Percentiles rank a stretch among this genome's conserved stretches.
These are phyloP conservation scores for Poteriospumella lacustris DNA, from an alignment of 108 stramenopile species.

Conservation along the genomic window DNA sequence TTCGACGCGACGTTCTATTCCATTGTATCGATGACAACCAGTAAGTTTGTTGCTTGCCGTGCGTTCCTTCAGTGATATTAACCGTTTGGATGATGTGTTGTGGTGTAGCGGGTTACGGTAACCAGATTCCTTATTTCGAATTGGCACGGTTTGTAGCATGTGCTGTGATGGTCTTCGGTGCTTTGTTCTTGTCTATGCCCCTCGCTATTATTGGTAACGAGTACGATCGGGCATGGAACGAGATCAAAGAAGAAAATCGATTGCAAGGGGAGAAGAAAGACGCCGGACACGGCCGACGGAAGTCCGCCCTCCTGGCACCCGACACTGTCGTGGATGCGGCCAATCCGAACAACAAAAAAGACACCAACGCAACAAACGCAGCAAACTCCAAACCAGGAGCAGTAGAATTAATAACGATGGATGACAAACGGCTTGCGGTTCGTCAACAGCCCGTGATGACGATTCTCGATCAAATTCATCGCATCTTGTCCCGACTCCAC, in stretches of 20 bases:
- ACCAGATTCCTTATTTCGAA: background rate
- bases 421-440: too few species aligned
- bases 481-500: too few species aligned
- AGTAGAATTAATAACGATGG: too few species aligned
- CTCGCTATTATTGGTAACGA: slow-evolving; percentile 26
- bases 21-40: slow-evolving; percentile 15
- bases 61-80: background rate
- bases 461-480: too few species aligned
- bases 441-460: too few species aligned
- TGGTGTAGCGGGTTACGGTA: slow-evolving; percentile 10
- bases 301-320: too few species aligned
- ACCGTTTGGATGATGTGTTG: background rate
- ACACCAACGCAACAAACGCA: too few species aligned
- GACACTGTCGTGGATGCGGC: too few species aligned
- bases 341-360: too few species aligned
- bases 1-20: slow-evolving; percentile 12
- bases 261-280: background rate
- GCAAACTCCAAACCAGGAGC: too few species aligned
- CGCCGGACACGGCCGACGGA: too few species aligned
- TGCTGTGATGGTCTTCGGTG: background rate
- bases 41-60: slow-evolving; percentile 13
- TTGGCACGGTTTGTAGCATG: background rate
- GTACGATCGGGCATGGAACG: background rate
- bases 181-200: slow-evolving; percentile 20
- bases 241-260: background rate